Evolutionary conservation across 306 rosid species (phyloP).

Genomic region (Rosa persica): DNA sequence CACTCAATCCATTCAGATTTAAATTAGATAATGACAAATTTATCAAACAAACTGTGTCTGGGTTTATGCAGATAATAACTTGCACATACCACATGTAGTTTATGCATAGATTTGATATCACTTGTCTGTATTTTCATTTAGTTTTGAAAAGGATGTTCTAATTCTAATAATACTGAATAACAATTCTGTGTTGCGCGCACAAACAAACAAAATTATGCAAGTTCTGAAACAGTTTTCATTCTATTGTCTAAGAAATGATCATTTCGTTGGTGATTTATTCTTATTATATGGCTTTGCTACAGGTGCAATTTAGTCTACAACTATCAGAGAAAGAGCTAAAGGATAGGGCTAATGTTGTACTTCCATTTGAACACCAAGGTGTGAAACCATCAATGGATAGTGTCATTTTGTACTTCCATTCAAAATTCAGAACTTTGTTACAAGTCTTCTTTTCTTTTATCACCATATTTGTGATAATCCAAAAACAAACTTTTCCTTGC

Average conservation of each 20-base stretch:
- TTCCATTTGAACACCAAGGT: slow-evolving; percentile 98
- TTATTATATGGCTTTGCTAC: slow-evolving; percentile 15
- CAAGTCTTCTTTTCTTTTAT: not conserved
- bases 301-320: slow-evolving; percentile 89
- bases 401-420: not conserved
- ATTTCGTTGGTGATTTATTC: not conserved
- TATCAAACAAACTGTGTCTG: not conserved
- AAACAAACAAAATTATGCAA: not conserved
- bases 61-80: not conserved
- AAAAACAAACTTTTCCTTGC: slow-evolving; percentile 13
- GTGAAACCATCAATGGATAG: slow-evolving; percentile 18
- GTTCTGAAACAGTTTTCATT: not conserved
- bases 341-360: slow-evolving; percentile 88
- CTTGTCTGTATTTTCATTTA: not conserved
- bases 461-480: slow-evolving; percentile 11
- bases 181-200: not conserved
- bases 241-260: not conserved
- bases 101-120: not conserved
- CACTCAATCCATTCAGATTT: not conserved
- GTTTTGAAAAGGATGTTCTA: not conserved
- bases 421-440: too few relatives aligned
- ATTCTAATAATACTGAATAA: not conserved
- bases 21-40: not conserved
- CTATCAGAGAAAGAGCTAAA: slow-evolving; percentile 83
- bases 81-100: not conserved